phyloP scores from a whole-genome alignment of 768 basidiomycete species.

The Kwoniella sp. region DNA sequence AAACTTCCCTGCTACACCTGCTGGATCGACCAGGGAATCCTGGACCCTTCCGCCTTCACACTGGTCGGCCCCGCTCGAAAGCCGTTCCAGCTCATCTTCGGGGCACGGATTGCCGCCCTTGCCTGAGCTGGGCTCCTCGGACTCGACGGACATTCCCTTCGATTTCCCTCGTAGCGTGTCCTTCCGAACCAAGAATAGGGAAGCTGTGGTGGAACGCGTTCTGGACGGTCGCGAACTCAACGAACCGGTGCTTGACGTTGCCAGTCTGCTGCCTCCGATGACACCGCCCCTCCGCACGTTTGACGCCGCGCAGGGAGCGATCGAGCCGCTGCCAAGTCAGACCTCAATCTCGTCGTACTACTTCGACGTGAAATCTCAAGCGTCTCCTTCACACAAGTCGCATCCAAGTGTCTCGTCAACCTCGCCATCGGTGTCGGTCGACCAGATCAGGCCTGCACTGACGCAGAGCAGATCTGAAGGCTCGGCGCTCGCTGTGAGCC shows the following conservation, averaged over 20 bases:
- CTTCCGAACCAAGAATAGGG: background rate
- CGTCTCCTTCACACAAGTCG: background rate
- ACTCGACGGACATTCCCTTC: background rate
- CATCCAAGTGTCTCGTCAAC: background rate
- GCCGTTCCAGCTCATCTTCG: slow-evolving; percentile 11
- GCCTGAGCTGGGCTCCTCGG: background rate
- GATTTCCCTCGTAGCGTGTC: background rate
- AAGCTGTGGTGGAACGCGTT: slow-evolving; percentile 6
- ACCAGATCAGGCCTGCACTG: too few relatives aligned
- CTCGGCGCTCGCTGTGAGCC: too few relatives aligned
- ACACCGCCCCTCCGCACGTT: slow-evolving; percentile 4
- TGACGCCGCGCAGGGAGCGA: background rate
- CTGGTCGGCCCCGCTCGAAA: slow-evolving; percentile 2
- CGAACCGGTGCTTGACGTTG: slow-evolving; percentile 1
- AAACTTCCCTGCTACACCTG: slow-evolving; percentile 22
- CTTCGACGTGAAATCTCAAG: too few relatives aligned
- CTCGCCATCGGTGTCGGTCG: background rate
- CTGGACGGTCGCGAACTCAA: slow-evolving; percentile 2
- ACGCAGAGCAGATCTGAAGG: too few relatives aligned
- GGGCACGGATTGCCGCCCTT: slow-evolving; percentile 4
- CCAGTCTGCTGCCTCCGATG: slow-evolving; percentile 2
- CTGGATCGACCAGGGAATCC: slow-evolving; percentile 18
- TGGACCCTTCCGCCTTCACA: slow-evolving; percentile 10
- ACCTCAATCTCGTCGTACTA: slow-evolving; percentile 8
- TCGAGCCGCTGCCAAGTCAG: background rate